Conservation (phyloP, 2,329 filamentous ascomycete genomes). For the Diplodia mutila region DNA sequence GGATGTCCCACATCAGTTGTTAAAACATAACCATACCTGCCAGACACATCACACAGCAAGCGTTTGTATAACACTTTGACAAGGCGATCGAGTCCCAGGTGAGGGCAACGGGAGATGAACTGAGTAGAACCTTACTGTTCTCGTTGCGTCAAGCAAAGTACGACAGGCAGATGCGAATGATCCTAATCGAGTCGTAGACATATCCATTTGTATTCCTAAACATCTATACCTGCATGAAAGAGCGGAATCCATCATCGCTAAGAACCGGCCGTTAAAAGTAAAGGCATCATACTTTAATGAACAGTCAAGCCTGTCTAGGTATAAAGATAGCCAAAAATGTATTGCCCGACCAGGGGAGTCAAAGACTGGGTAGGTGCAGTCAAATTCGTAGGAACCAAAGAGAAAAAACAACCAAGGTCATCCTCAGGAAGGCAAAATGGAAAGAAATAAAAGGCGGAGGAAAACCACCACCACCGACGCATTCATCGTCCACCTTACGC, state of each 20-base stretch:
- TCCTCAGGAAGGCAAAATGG: not conserved
- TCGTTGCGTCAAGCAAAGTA: not conserved
- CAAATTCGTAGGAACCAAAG: too few relatives aligned
- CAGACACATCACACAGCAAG: too few relatives aligned
- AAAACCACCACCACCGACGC: not conserved
- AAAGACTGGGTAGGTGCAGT: too few relatives aligned
- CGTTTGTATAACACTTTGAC: not conserved
- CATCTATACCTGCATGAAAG: not conserved
- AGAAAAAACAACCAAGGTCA: not conserved
- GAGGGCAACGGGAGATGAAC: not conserved
- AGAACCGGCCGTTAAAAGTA: not conserved
- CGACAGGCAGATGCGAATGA: not conserved
- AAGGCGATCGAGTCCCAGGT: too few relatives aligned
- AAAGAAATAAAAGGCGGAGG: not conserved
- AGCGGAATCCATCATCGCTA: not conserved
- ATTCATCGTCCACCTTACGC: conserved; percentile 26
- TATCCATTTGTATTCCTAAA: not conserved
- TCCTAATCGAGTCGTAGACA: not conserved
- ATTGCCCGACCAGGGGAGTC: too few relatives aligned
- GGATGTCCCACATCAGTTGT: too few relatives aligned
- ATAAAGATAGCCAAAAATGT: too few relatives aligned
- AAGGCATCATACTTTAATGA: too few relatives aligned
- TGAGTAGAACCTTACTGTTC: too few relatives aligned
- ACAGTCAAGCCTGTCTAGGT: too few relatives aligned
- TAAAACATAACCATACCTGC: too few relatives aligned